A percentile compares a stretch with the other conserved stretches of the same genome.
Conservation (phyloP, 2,329 filamentous ascomycete genomes). For the Zelopaecilomyces penicillatus region DNA sequence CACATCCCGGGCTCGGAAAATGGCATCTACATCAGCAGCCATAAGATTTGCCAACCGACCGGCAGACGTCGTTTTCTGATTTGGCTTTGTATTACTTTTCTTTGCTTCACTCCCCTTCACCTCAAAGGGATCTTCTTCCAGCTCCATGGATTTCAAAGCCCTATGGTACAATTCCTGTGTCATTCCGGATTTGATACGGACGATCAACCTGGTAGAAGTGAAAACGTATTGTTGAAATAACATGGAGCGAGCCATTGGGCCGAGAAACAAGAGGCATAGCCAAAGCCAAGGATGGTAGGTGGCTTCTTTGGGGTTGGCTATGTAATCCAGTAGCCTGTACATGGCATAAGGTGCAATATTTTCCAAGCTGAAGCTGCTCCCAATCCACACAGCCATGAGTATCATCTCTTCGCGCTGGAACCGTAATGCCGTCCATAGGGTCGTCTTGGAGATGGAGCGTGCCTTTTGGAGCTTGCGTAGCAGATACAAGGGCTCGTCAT, state of each 20-base stretch:
- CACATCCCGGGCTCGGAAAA: slow-evolving; percentile 43
- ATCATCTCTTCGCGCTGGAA: slow-evolving; percentile 35
- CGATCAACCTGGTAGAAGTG: slow-evolving; percentile 45
- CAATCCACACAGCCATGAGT: slow-evolving; percentile 37
- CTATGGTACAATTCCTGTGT: slow-evolving; percentile 51
- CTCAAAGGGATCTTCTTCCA: slow-evolving; percentile 45
- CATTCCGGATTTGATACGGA: slow-evolving; percentile 47
- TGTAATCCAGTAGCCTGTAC: slow-evolving; percentile 44
- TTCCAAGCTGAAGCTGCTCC: slow-evolving; percentile 33
- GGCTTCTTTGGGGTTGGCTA: slow-evolving; percentile 37
- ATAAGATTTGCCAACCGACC: slow-evolving; percentile 48
- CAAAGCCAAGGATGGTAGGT: slow-evolving; percentile 42
- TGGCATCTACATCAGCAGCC: slow-evolving; percentile 49
- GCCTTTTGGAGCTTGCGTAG: slow-evolving; percentile 35
- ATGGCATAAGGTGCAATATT: slow-evolving; percentile 45
- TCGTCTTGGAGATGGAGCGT: slow-evolving; percentile 33
- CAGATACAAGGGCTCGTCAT: slow-evolving; percentile 44
- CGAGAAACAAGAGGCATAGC: slow-evolving; percentile 45
- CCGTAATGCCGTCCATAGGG: slow-evolving; percentile 35
- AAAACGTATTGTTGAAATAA: slow-evolving; percentile 51
- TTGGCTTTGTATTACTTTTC: slow-evolving; percentile 18
- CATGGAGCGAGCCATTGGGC: slow-evolving; percentile 39
- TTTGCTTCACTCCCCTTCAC: slow-evolving; percentile 17
- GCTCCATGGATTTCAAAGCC: slow-evolving; percentile 46
- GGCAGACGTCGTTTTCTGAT: slow-evolving; percentile 33